phyloP scores from a whole-genome alignment of 192 early-diverging fungal genomes.

The Linnemannia elongata region DNA sequence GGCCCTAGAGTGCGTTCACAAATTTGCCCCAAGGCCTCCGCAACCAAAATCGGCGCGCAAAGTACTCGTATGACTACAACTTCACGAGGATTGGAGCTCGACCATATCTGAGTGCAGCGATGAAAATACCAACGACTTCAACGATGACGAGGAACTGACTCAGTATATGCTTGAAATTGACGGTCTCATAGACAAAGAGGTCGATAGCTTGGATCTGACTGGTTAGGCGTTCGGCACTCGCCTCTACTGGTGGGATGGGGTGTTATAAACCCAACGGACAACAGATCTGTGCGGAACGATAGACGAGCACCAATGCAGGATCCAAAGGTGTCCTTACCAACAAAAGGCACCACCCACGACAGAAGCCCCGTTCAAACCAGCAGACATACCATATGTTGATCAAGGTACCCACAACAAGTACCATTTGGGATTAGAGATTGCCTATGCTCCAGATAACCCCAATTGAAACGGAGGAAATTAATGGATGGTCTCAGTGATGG shows the following conservation, averaged over 20 bases:
- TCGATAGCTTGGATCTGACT: constrained; percentile 42
- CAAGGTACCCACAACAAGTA: constrained; percentile 63
- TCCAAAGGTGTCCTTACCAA: constrained; percentile 72
- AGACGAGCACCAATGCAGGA: constrained; percentile 61
- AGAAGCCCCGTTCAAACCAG: constrained; percentile 27
- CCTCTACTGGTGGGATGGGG: background rate
- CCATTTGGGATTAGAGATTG: constrained; percentile 34
- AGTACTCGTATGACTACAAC: constrained; percentile 28
- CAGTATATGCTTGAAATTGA: constrained; percentile 39
- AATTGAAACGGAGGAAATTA: too few relatives aligned
- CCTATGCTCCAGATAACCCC: too few relatives aligned
- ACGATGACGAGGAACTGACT: background rate
- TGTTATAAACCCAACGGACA: background rate
- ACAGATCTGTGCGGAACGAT: constrained; percentile 41
- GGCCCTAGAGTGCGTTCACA: constrained; percentile 20
- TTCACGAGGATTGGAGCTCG: constrained; percentile 30
- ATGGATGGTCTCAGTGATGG: too few relatives aligned
- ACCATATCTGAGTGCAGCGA: constrained; percentile 18
- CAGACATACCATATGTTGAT: constrained; percentile 56
- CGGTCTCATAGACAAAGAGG: constrained; percentile 37
- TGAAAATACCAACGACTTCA: background rate
- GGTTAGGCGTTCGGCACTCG: constrained; percentile 2
- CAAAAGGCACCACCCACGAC: constrained; percentile 61
- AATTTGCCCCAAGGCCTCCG: constrained; percentile 33
- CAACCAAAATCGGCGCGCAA: background rate